Percentiles rank a stretch among this genome's conserved stretches.
These are phyloP conservation scores for Starmerella gropengiesseri DNA, from an alignment of 805 yeast genomes.

Conservation along the genomic window DNA sequence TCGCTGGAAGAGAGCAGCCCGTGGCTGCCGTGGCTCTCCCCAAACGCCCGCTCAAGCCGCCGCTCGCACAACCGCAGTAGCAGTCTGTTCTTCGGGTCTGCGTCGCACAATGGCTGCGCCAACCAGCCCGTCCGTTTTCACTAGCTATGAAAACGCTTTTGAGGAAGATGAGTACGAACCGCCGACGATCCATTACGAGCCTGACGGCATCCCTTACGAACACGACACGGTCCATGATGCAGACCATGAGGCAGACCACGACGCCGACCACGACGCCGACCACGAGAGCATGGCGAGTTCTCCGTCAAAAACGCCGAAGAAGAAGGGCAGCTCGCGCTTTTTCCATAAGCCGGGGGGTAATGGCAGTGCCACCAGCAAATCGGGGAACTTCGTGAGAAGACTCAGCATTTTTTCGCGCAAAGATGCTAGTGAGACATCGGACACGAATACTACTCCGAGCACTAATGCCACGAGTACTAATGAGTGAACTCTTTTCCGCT, in stretches of 20 bases:
- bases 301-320: slow-evolving; percentile 5
- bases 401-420: slow-evolving; percentile 13
- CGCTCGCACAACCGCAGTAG: slow-evolving; percentile 10
- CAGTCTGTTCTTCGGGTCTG: slow-evolving; percentile 14
- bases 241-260: background rate
- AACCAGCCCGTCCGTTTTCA: background rate
- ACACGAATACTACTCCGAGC: background rate
- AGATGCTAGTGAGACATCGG: slow-evolving; percentile 4
- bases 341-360: slow-evolving; percentile 6
- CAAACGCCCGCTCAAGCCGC: background rate
- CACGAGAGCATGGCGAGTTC: background rate
- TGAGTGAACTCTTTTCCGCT: background rate
- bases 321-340: slow-evolving; percentile 10
- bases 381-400: slow-evolving; percentile 15
- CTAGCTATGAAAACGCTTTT: background rate
- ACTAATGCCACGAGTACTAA: background rate
- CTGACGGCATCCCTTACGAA: no score
- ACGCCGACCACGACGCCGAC: background rate
- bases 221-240: background rate
- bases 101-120: background rate
- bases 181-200: no score
- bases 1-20: background rate
- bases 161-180: background rate
- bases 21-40: slow-evolving; percentile 16
- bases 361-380: background rate